A percentile compares a stretch with the other conserved stretches of the same genome.
Evolutionary conservation across 768 basidiomycete genomes (phyloP).

Genomic region (Rhizopogon vulgaris): DNA sequence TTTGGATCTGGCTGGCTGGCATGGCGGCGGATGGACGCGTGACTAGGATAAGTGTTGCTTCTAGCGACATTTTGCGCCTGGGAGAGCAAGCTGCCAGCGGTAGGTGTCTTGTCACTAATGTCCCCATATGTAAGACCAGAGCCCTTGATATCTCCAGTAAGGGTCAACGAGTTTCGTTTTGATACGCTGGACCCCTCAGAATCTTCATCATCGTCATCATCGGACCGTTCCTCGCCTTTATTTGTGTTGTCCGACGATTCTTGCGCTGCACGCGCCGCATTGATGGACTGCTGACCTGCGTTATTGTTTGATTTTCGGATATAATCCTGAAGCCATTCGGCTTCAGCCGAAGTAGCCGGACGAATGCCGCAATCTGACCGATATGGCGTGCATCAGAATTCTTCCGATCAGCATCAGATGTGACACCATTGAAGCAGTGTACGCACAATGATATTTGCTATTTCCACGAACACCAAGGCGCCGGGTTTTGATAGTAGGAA

Average conservation of each 20-base stretch:
- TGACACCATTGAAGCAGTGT: slow-evolving; percentile 27
- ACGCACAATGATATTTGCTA: slow-evolving; percentile 92
- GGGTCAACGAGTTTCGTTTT: slow-evolving; percentile 68
- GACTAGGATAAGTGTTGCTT: slow-evolving; percentile 53
- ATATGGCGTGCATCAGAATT: slow-evolving; percentile 23
- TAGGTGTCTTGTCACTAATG: slow-evolving; percentile 80
- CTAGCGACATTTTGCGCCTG: slow-evolving; percentile 65
- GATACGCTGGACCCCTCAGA: slow-evolving; percentile 72
- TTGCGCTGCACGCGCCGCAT: slow-evolving; percentile 65
- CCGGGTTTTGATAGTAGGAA: slow-evolving; percentile 92
- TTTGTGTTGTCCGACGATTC: slow-evolving; percentile 58
- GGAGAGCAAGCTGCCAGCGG: slow-evolving; percentile 68
- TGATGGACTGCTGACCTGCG: slow-evolving; percentile 69
- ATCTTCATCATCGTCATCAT: slow-evolving; percentile 85
- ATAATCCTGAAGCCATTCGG: slow-evolving; percentile 89
- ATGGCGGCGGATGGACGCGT: slow-evolving; percentile 75
- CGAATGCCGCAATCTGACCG: slow-evolving; percentile 82
- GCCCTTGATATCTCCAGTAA: slow-evolving; percentile 58
- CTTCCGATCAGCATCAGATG: slow-evolving; percentile 26
- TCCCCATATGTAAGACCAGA: slow-evolving; percentile 52
- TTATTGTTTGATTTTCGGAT: slow-evolving; percentile 88
- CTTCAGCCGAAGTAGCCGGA: slow-evolving; percentile 85
- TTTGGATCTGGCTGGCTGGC: slow-evolving; percentile 48
- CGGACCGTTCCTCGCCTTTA: slow-evolving; percentile 66
- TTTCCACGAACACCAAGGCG: slow-evolving; percentile 90